Percentiles rank a stretch among this genome's conserved stretches.
Evolutionary conservation across 495 filamentous ascomycete genomes (phyloP).

Genomic region (Sphaerosporella brunnea): DNA sequence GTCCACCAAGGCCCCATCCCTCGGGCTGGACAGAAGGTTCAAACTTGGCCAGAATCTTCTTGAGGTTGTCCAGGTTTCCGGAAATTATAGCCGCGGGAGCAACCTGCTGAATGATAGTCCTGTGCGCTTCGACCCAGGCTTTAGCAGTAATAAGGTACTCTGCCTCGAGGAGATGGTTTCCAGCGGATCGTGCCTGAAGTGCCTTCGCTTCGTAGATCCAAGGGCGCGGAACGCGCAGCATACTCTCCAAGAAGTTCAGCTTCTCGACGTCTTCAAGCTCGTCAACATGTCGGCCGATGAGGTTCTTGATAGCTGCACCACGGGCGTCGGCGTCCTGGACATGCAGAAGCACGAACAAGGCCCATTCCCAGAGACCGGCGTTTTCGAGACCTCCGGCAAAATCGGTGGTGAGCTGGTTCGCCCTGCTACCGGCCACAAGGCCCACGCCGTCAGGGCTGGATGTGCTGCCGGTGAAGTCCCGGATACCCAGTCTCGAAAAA

Average conservation of each 20-base stretch:
- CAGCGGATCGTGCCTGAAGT: slow-evolving; percentile 51
- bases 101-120: slow-evolving; percentile 57
- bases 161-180: slow-evolving; percentile 43
- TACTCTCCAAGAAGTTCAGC: slow-evolving; percentile 35
- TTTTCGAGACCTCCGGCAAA: slow-evolving; percentile 57
- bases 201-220: slow-evolving; percentile 87
- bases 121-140: slow-evolving; percentile 64
- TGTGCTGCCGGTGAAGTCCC: slow-evolving; percentile 34
- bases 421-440: slow-evolving; percentile 29
- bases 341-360: slow-evolving; percentile 60
- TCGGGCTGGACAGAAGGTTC: slow-evolving; percentile 30
- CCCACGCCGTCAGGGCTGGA: slow-evolving; percentile 27
- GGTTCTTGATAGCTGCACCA: slow-evolving; percentile 45
- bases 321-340: slow-evolving; percentile 46
- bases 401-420: slow-evolving; percentile 47
- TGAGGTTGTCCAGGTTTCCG: slow-evolving; percentile 48
- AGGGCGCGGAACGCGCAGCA: slow-evolving; percentile 46
- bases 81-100: slow-evolving; percentile 65
- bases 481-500: slow-evolving; percentile 35
- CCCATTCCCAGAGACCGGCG: slow-evolving; percentile 47
- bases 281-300: slow-evolving; percentile 49
- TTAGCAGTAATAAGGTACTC: slow-evolving; percentile 57
- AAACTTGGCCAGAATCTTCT: slow-evolving; percentile 49
- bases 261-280: slow-evolving; percentile 34
- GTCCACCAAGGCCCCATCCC: slow-evolving; percentile 59